Evolutionary conservation across 345 rosid species (phyloP).

Genomic region (Euphorbia tirucalli): DNA sequence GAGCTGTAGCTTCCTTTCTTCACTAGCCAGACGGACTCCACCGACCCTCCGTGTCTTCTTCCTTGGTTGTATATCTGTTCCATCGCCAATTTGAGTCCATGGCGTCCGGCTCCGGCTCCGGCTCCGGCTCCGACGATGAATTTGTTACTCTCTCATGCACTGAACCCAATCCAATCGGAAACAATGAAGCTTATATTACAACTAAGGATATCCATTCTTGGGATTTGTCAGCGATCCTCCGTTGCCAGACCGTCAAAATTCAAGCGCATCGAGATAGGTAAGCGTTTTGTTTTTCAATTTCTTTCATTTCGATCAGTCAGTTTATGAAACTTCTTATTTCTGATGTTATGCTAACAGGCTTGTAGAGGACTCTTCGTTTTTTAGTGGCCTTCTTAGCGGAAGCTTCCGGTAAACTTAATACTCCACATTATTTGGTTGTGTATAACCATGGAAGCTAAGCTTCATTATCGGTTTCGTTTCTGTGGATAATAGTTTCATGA

Average conservation of each 20-base stretch:
- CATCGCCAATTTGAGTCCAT: conserved; percentile 13
- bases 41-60: neutral
- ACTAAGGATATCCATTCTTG: conserved; percentile 42
- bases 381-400: conserved; percentile 58
- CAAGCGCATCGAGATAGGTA: conserved; percentile 50
- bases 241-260: conserved; percentile 38
- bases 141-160: conserved; percentile 38
- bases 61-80: neutral
- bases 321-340: neutral
- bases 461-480: neutral
- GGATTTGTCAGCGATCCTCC: conserved; percentile 44
- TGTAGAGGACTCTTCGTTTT: conserved; percentile 53
- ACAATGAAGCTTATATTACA: conserved; percentile 35
- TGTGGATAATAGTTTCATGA: neutral
- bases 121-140: conserved; percentile 35
- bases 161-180: conserved; percentile 25
- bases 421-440: neutral
- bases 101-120: too few relatives aligned
- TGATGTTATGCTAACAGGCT: conserved; percentile 38
- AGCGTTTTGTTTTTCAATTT: conserved; percentile 8
- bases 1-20: neutral
- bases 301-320: neutral
- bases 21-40: neutral
- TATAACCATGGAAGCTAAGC: neutral
- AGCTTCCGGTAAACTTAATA: conserved; percentile 51